phyloP scores from a whole-genome alignment of 371 early-diverging fungal species.

The Syncephalis plumigaleata region DNA sequence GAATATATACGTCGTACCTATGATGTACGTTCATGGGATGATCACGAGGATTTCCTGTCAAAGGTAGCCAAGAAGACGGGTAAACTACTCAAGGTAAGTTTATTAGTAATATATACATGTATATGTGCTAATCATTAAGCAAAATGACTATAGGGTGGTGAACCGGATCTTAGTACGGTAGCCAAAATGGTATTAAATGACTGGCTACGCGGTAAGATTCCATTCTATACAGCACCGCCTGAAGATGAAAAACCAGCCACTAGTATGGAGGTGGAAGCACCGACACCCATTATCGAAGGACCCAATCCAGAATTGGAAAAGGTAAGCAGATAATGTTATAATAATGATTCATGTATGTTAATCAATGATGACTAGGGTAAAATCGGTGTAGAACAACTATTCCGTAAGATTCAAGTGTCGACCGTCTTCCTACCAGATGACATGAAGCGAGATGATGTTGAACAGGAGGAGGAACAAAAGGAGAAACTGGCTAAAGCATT shows the following conservation, averaged over 20 bases:
- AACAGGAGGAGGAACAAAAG: not conserved
- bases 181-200: conserved; percentile 97
- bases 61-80: conserved; percentile 83
- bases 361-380: conserved; percentile 1
- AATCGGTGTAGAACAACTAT: conserved; percentile 8
- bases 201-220: conserved; percentile 98
- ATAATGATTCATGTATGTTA: no score
- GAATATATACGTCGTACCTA: conserved; percentile 87
- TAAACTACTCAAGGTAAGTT: conserved; percentile 62
- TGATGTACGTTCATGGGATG: conserved; percentile 65
- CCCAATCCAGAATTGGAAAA: no score
- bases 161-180: conserved; percentile 85
- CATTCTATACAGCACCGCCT: conserved; percentile 86
- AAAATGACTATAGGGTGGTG: conserved; percentile 77
- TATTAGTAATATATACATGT: no score
- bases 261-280: conserved; percentile 6
- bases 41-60: conserved; percentile 78
- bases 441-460: not conserved
- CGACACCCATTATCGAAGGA: no score
- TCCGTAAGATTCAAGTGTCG: conserved; percentile 6
- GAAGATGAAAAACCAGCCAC: conserved; percentile 3
- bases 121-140: no score
- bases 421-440: conserved; percentile 7
- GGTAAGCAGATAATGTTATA: no score
- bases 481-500: no score